Evolutionary conservation across 805 yeast genomes (phyloP), one percentile per base, ranked within the genome.

Genomic region (Candida methanosorbosa): DNA sequence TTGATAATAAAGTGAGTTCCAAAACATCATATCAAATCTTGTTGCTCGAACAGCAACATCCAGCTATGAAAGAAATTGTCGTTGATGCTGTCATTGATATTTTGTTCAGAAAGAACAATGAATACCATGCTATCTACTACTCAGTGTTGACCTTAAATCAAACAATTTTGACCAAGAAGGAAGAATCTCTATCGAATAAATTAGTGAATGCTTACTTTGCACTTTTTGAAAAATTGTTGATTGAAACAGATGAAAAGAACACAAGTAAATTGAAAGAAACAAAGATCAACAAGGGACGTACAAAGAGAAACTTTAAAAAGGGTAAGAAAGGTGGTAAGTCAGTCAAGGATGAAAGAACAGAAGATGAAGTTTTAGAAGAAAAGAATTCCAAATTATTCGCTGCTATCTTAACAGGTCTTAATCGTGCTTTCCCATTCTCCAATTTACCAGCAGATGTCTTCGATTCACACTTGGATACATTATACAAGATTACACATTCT

Each of bases 351-450:
- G 79, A 64, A 30, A 81, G 79, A 54, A 64, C 79, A 11, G 83
- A 77, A 41, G 62, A 60, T 29, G 90, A 82, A 45, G 59, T 80
- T 1, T 40, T 64, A 17, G 84, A 86, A 50, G 97, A 92, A 54
- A 84, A 80, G 48, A 82, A 79, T 49, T 71, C 94, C 29, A 84
- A 83, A 49, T 61, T 90, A 46, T 85, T 90, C 48, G 78, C 95
- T 20, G 96, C 96, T 13, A 70, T 92, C 37, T 71, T 92, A 44
- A 86, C 98, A 1, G 98, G 98, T 46, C 72, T 92, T 38, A 92
- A 92, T 56, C 82, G 98, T 61, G 88, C 97, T 1, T 90, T 85
- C 68, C 97, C 97, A 36, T 92, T 84, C 55, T 78, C 95, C 2
- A 70, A 76, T 42, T 64, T 92, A 36, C 78, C 86, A 14, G 70